These are phyloP conservation scores for Kurtzmaniella cleridarum DNA, from an alignment of 805 yeast species.

Conservation along the genomic window DNA sequence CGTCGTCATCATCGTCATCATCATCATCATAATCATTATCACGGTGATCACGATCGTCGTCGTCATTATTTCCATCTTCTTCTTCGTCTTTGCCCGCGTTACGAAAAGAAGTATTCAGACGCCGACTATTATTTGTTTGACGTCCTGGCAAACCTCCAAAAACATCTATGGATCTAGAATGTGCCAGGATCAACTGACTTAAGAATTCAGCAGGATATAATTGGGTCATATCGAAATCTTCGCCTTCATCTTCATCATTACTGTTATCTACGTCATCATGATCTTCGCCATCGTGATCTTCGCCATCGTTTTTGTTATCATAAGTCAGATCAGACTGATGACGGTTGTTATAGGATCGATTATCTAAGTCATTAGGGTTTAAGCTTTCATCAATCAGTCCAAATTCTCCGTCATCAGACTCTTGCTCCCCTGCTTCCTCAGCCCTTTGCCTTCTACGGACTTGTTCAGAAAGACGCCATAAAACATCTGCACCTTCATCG, in stretches of 20 bases:
- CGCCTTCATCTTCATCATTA: slow-evolving; percentile 9
- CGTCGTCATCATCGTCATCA: too few species aligned
- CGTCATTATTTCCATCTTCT: slow-evolving; percentile 2
- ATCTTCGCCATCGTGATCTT: slow-evolving; percentile 16
- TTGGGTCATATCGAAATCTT: slow-evolving; percentile 8
- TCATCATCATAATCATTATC: too few species aligned
- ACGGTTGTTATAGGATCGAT: slow-evolving; percentile 16
- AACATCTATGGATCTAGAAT: slow-evolving; percentile 5
- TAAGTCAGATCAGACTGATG: slow-evolving; percentile 16
- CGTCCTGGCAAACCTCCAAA: too few species aligned
- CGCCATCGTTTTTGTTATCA: slow-evolving; percentile 13
- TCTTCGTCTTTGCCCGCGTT: slow-evolving; percentile 8
- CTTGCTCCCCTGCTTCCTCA: slow-evolving; percentile 18
- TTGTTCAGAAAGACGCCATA: slow-evolving; percentile 37
- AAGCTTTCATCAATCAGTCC: slow-evolving; percentile 14
- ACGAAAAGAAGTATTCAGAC: background rate
- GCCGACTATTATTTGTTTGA: too few species aligned
- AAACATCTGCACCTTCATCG: slow-evolving; percentile 19
- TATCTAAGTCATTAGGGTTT: slow-evolving; percentile 14
- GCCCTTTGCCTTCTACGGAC: slow-evolving; percentile 12
- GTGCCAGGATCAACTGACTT: slow-evolving; percentile 14
- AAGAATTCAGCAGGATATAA: slow-evolving; percentile 15
- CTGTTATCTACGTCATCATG: slow-evolving; percentile 12
- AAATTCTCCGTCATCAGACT: slow-evolving; percentile 14
- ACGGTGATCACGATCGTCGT: too few species aligned